Evolutionary conservation across 495 filamentous ascomycete species (phyloP).

Genomic region (Jackrogersella multiformis): DNA sequence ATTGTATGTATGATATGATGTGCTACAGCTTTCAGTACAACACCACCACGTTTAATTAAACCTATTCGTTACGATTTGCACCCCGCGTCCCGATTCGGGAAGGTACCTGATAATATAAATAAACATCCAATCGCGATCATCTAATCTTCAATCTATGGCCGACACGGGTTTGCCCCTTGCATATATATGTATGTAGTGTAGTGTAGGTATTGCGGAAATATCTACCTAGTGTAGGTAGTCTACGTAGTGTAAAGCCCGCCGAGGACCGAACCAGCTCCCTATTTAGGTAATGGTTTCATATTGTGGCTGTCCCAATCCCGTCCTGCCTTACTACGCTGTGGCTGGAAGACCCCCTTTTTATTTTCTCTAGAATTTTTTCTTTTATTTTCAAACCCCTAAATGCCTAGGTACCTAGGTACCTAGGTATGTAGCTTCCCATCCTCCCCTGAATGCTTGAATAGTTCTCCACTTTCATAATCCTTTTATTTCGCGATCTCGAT

Average conservation of each 20-base stretch:
- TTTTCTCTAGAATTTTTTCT: slow-evolving; percentile 7
- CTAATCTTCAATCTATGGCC: slow-evolving; percentile 7
- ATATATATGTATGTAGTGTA: background rate
- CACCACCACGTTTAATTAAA: background rate
- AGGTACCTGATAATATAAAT: slow-evolving; percentile 27
- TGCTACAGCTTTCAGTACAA: background rate
- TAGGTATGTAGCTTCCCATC: background rate
- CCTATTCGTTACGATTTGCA: background rate
- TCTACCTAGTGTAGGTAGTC: too few species aligned
- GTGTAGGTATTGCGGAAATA: too few species aligned
- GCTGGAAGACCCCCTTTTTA: background rate
- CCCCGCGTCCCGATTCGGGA: slow-evolving; percentile 19
- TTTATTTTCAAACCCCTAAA: slow-evolving; percentile 10
- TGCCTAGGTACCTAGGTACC: background rate
- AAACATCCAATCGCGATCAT: slow-evolving; percentile 12
- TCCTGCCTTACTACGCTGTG: background rate
- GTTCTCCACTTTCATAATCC: background rate
- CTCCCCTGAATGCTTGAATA: too few species aligned
- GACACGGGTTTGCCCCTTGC: slow-evolving; percentile 15
- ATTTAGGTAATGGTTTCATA: background rate
- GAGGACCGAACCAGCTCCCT: background rate
- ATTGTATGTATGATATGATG: background rate
- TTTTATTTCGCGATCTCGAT: slow-evolving; percentile 14
- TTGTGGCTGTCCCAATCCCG: too few species aligned
- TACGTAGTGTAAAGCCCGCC: background rate